A percentile compares a stretch with the other conserved stretches of the same genome.
Evolutionary conservation across 164 flowering plant species (phyloP).

Genomic region (Stephania cephalantha): DNA sequence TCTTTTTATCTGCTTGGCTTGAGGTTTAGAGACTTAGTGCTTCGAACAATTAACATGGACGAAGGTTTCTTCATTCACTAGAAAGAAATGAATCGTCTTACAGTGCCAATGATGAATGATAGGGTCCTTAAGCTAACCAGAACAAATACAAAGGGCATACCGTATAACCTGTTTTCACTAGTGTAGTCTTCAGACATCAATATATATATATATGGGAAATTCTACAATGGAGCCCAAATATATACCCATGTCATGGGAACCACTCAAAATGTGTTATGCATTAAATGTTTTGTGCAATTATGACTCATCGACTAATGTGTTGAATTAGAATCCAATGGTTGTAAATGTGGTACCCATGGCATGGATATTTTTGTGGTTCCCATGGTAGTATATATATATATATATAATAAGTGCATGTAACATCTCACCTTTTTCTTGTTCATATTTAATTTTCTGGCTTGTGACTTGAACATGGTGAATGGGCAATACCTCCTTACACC

Average conservation of each 20-base stretch:
- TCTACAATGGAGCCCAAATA: too few species aligned
- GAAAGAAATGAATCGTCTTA: background rate
- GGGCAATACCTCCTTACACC: background rate
- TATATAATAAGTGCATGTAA: background rate
- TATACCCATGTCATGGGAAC: too few species aligned
- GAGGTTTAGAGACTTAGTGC: background rate
- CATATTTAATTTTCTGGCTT: background rate
- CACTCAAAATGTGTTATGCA: too few species aligned
- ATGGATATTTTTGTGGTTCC: too few species aligned
- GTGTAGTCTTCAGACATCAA: background rate
- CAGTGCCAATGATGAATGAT: too few species aligned
- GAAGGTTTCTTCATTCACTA: background rate
- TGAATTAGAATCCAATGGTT: too few species aligned
- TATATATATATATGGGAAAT: too few species aligned
- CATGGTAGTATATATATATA: too few species aligned
- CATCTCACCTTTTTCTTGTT: background rate
- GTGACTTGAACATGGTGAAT: background rate
- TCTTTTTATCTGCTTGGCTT: background rate
- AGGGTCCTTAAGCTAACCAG: background rate
- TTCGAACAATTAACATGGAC: background rate
- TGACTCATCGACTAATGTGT: too few species aligned
- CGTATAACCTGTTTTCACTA: background rate
- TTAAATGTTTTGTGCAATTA: too few species aligned
- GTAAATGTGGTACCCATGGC: too few species aligned
- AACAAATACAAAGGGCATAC: background rate